Evolutionary conservation across 805 yeast genomes (phyloP).

Genomic region (Wickerhamiella australiensis): DNA sequence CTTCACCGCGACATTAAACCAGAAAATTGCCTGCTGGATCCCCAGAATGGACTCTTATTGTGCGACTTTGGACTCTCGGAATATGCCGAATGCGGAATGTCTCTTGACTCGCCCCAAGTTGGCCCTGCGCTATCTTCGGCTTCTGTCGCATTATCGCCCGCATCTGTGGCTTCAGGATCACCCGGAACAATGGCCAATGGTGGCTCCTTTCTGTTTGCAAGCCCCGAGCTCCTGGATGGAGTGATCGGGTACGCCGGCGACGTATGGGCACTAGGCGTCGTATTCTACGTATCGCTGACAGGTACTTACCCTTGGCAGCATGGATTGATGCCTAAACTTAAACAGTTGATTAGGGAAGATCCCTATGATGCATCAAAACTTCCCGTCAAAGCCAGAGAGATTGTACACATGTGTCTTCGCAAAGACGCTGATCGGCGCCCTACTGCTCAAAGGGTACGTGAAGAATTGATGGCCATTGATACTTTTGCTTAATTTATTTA

Average conservation of each 20-base stretch:
- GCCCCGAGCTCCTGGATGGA: conserved; percentile 66
- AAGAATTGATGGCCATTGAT: neutral
- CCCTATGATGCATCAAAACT: conserved; percentile 9
- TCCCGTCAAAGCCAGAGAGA: neutral
- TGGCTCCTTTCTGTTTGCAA: conserved; percentile 86
- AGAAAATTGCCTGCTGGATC: conserved; percentile 61
- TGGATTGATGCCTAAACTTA: conserved; percentile 65
- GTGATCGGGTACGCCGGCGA: conserved; percentile 57
- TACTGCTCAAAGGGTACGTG: neutral
- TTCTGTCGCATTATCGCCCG: neutral
- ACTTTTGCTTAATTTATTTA: neutral
- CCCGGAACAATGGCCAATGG: neutral
- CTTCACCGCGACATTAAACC: conserved; percentile 77
- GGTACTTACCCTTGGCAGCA: conserved; percentile 77
- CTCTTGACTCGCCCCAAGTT: neutral
- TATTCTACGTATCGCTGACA: conserved; percentile 56
- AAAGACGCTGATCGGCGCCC: conserved; percentile 10
- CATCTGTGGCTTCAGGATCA: conserved; percentile 2
- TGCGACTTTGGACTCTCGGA: conserved; percentile 85
- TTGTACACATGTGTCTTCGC: conserved; percentile 7
- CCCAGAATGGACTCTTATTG: conserved; percentile 36
- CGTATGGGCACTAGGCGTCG: conserved; percentile 83
- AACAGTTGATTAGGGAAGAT: conserved; percentile 45
- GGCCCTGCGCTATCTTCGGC: conserved; percentile 11
- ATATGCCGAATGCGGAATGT: neutral